These are phyloP conservation scores for Penicillium manginii DNA, from an alignment of 495 filamentous ascomycete species.

Conservation along the genomic window DNA sequence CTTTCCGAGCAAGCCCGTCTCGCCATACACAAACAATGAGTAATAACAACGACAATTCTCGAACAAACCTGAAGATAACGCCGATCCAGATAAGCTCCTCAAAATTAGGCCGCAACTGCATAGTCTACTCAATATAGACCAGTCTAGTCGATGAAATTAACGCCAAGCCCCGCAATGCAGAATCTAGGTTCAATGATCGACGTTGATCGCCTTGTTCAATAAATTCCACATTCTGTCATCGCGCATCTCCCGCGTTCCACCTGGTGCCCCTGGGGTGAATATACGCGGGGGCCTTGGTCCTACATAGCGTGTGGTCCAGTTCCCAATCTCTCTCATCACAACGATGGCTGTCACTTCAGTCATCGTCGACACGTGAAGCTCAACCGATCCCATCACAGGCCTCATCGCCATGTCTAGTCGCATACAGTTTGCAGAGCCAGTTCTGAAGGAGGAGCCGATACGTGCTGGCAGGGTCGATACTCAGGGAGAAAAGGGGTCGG, in stretches of 20 bases:
- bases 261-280: slow-evolving; percentile 32
- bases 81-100: slow-evolving; percentile 4
- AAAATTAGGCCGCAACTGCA: not conserved
- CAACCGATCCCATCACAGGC: slow-evolving; percentile 1
- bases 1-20: not conserved
- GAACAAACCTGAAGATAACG: not conserved
- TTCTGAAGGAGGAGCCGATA: slow-evolving; percentile 1
- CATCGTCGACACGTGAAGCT: slow-evolving; percentile 23
- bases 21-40: not conserved
- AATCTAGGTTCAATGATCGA: slow-evolving; percentile 36
- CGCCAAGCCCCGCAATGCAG: slow-evolving; percentile 26
- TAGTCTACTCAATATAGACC: slow-evolving; percentile 11
- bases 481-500: slow-evolving; percentile 28
- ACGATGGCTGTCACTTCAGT: slow-evolving; percentile 24
- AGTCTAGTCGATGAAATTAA: slow-evolving; percentile 10
- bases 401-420: slow-evolving; percentile 24
- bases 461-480: slow-evolving; percentile 11
- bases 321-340: slow-evolving; percentile 20
- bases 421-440: slow-evolving; percentile 30
- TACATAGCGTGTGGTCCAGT: slow-evolving; percentile 24
- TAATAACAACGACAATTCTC: slow-evolving; percentile 1
- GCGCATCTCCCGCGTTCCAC: slow-evolving; percentile 35
- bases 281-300: slow-evolving; percentile 33
- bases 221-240: slow-evolving; percentile 40
- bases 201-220: slow-evolving; percentile 26